Evolutionary conservation across 768 basidiomycete species (phyloP).

Genomic region (Trichaptum fuscoviolaceum): DNA sequence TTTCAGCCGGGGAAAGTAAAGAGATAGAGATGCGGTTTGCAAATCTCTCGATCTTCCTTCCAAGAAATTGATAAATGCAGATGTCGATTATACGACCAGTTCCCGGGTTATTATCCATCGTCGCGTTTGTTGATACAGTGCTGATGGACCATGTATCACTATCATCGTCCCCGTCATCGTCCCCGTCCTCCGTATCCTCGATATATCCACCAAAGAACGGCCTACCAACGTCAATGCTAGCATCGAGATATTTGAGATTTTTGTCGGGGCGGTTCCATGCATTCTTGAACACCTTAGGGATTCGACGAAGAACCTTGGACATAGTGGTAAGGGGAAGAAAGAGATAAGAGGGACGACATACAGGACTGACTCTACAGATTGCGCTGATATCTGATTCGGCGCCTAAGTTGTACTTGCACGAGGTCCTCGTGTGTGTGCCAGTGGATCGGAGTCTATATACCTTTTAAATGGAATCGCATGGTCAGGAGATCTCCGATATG

Average conservation of each 20-base stretch:
- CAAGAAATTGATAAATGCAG: too few relatives aligned
- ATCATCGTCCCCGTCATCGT: too few relatives aligned
- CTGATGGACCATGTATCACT: too few relatives aligned
- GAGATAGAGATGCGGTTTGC: too few relatives aligned
- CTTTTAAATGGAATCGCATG: background rate
- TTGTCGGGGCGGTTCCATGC: background rate
- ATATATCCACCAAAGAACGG: too few relatives aligned
- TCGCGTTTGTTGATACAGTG: too few relatives aligned
- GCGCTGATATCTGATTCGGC: background rate
- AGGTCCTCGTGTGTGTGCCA: background rate
- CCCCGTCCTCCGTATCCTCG: too few relatives aligned
- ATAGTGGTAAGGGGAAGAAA: background rate
- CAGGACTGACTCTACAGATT: background rate
- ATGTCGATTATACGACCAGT: too few relatives aligned
- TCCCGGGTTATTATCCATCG: too few relatives aligned
- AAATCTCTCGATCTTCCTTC: too few relatives aligned
- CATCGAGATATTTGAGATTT: background rate
- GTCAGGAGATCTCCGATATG: background rate
- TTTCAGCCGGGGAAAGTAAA: too few relatives aligned
- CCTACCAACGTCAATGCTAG: background rate
- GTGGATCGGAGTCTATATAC: background rate
- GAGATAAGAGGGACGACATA: background rate
- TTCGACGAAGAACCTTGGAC: background rate
- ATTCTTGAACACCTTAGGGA: background rate
- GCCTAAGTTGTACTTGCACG: background rate